A percentile compares a stretch with the other conserved stretches of the same genome.
phyloP scores from a whole-genome alignment of 2,329 filamentous ascomycete genomes.

The Sodiomyces alkalinus region DNA sequence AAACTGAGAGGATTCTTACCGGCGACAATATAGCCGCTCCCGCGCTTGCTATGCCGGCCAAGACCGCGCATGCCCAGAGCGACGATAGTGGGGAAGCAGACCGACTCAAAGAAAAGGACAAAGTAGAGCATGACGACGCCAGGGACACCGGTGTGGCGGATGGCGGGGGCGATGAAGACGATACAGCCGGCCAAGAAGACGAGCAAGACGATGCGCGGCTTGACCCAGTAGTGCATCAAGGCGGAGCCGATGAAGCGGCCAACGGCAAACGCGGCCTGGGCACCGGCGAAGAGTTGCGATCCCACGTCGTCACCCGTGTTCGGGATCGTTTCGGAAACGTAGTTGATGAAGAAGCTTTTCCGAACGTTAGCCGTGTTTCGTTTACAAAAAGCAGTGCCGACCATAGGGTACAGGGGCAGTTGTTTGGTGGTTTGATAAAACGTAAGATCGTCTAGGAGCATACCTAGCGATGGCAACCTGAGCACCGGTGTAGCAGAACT shows the following conservation, averaged over 20 bases:
- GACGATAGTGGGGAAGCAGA: slow-evolving; percentile 71
- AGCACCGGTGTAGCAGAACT: slow-evolving; percentile 65
- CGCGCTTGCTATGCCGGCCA: slow-evolving; percentile 38
- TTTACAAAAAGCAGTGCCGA: no score
- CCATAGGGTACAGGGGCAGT: no score
- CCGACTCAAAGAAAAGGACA: slow-evolving; percentile 64
- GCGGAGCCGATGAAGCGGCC: slow-evolving; percentile 55
- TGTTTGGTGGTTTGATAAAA: no score
- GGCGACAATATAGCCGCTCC: slow-evolving; percentile 19
- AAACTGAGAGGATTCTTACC: slow-evolving; percentile 1
- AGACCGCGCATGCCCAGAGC: slow-evolving; percentile 42
- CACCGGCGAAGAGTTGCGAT: slow-evolving; percentile 57
- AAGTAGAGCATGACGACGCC: slow-evolving; percentile 50
- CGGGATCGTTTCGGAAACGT: slow-evolving; percentile 44
- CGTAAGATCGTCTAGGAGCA: no score
- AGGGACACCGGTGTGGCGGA: slow-evolving; percentile 27
- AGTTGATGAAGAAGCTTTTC: slow-evolving; percentile 63
- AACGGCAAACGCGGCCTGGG: slow-evolving; percentile 56
- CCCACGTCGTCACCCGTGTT: slow-evolving; percentile 34
- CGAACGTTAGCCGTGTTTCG: no score
- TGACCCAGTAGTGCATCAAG: slow-evolving; percentile 47
- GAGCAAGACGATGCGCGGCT: slow-evolving; percentile 53
- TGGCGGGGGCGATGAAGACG: slow-evolving; percentile 40
- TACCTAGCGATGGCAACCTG: slow-evolving; percentile 43
- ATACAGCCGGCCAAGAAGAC: slow-evolving; percentile 49